Base-by-base conservation (phyloP, 352 stramenopile genomes). In the Globisporangium acanthophoron region DNA sequence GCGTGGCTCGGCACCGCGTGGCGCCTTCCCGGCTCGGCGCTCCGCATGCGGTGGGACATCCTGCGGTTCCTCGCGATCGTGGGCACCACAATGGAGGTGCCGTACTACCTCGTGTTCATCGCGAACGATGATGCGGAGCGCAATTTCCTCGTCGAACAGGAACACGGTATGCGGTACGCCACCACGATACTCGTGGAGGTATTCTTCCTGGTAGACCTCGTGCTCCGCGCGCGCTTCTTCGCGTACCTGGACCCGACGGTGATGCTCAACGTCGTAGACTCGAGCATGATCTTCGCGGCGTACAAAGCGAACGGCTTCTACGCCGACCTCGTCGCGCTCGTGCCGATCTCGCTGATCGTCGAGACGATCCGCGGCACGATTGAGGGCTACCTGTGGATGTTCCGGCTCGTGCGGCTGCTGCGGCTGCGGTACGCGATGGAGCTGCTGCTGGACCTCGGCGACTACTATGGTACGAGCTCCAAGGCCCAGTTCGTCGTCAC, bases 71-170 rank as follows among this genome's bases (percentile, higher is more conserved):
- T 85, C 3, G 53, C 61, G 1, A 75, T 74, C 29, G 53, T 89
- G 16, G 88, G 67, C 44, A 54, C 89, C 4, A 74, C 74, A 0
- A 85, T 90, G 29, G 80, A 88, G 67, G 78, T 92, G 0, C 82
- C 82, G 5, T 90, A 86, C 43, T 88, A 80, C 45, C 66, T 82
- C 12, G 67, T 83, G 0, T 90, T 92, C 54, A 70, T 87, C 37
- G 78, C 70, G 0, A 87, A 77, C 39, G 58, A 71, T 33, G 62
- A 87, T 48, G 69, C 78, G 0, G 62, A 85, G 39, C 52, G 68
- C 27, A 67, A 81, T 29, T 81, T 88, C n/a, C 51, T 64, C 1
- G 71, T 77, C 0, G 54, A 66, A 0, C 65, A 68, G 46, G 68
- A 74, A 15, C 51, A 79, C 15, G 65, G 64, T 0, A 16, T 50